A percentile compares a stretch with the other conserved stretches of the same genome.
Conservation (phyloP, 1,139 yeast species). For the Geotrichum macrosporum region DNA sequence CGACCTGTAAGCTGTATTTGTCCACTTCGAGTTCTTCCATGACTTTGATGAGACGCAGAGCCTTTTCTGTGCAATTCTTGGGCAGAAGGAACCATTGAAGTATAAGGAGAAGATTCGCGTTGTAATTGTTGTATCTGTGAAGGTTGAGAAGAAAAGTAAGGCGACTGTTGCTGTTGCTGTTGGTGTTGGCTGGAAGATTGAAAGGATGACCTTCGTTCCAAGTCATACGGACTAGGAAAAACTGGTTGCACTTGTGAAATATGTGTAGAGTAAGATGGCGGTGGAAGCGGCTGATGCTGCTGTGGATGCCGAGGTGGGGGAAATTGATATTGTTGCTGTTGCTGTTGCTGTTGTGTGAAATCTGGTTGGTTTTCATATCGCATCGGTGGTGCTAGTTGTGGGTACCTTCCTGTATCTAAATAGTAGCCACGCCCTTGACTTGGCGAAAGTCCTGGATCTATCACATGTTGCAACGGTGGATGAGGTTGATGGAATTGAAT, state of each 20-base stretch:
- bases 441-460: too few relatives aligned
- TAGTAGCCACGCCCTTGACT: too few relatives aligned
- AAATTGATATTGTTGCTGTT: neutral
- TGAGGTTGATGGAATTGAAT: too few relatives aligned
- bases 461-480: too few relatives aligned
- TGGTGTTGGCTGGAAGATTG: slow-evolving; percentile 1
- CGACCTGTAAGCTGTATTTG: slow-evolving; percentile 8
- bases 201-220: neutral
- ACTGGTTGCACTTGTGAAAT: neutral
- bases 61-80: neutral
- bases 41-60: slow-evolving; percentile 10
- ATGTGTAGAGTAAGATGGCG: too few relatives aligned
- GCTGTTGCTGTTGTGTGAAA: neutral
- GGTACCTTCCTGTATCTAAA: neutral
- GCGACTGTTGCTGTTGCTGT: neutral
- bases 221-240: slow-evolving; percentile 2
- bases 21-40: slow-evolving; percentile 16
- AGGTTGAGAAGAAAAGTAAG: too few relatives aligned
- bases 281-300: neutral
- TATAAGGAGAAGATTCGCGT: too few relatives aligned
- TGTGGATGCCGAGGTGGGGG: neutral
- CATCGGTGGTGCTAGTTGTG: neutral
- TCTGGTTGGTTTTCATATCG: neutral
- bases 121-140: too few relatives aligned
- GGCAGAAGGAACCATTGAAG: slow-evolving; percentile 1